Evolutionary conservation across 2,329 filamentous ascomycete genomes (phyloP).

Genomic region (Metarhizium humberi): DNA sequence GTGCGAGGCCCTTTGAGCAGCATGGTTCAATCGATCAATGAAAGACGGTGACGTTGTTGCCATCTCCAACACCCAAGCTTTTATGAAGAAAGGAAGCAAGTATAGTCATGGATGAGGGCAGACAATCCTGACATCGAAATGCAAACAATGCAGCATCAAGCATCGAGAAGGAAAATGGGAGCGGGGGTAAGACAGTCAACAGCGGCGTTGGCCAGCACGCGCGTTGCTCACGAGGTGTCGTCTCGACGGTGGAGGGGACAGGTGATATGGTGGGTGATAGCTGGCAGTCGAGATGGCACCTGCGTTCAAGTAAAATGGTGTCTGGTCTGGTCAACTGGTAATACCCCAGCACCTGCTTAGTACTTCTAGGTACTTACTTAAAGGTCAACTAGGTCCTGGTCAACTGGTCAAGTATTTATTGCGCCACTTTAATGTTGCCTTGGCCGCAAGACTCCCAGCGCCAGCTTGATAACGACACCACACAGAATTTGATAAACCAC

Average conservation of each 20-base stretch:
- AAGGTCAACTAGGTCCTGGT: too few relatives aligned
- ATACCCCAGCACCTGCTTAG: too few relatives aligned
- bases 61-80: background rate
- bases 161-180: background rate
- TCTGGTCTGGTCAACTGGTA: too few relatives aligned
- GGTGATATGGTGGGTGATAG: background rate
- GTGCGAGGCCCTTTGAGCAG: slow-evolving; percentile 14
- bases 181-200: background rate
- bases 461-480: too few relatives aligned
- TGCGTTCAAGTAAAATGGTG: too few relatives aligned
- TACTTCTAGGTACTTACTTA: too few relatives aligned
- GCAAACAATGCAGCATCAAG: background rate
- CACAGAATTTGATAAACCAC: too few relatives aligned
- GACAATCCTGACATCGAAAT: background rate
- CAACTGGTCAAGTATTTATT: too few relatives aligned
- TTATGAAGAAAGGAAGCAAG: background rate
- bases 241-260: background rate
- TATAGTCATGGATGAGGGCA: background rate
- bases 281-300: too few relatives aligned
- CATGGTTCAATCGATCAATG: slow-evolving; percentile 17
- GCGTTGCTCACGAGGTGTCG: background rate
- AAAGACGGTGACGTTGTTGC: slow-evolving; percentile 16
- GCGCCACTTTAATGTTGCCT: too few relatives aligned
- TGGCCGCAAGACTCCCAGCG: too few relatives aligned
- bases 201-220: background rate